These are phyloP conservation scores for Colletotrichum kahawae DNA, from an alignment of 2,329 filamentous ascomycete species.

Conservation along the genomic window DNA sequence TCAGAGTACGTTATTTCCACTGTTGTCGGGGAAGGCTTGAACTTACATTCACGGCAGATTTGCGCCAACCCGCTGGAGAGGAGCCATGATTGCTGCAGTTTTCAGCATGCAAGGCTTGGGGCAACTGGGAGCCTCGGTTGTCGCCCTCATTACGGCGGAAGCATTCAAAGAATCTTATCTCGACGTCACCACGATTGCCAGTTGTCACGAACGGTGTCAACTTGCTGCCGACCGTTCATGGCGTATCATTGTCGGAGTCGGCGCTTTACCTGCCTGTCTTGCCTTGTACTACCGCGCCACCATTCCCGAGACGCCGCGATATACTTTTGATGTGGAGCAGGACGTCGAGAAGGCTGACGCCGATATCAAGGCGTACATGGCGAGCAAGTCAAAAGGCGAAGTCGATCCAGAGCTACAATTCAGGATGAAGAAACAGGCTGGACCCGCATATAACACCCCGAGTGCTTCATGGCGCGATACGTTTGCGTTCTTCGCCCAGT, in stretches of 20 bases:
- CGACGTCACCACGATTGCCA: constrained; percentile 35
- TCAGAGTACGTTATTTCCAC: constrained; percentile 59
- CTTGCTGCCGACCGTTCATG: constrained; percentile 80
- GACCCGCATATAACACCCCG: constrained; percentile 64
- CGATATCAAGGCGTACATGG: constrained; percentile 68
- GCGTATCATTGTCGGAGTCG: constrained; percentile 81
- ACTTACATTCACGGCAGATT: constrained; percentile 53
- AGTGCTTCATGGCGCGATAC: constrained; percentile 75
- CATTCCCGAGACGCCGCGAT: constrained; percentile 83
- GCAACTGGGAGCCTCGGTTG: constrained; percentile 74
- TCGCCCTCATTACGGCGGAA: constrained; percentile 71
- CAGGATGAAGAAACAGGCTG: constrained; percentile 57
- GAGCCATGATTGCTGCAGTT: constrained; percentile 82
- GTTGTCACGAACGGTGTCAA: constrained; percentile 68
- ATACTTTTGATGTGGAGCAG: constrained; percentile 80
- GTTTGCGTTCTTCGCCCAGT: constrained; percentile 68
- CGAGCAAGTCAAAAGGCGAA: constrained; percentile 51
- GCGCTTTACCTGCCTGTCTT: constrained; percentile 76
- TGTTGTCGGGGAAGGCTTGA: background rate
- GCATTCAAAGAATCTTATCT: constrained; percentile 63
- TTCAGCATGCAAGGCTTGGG: constrained; percentile 87
- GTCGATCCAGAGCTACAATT: constrained; percentile 54
- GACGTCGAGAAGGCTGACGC: constrained; percentile 78
- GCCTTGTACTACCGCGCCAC: constrained; percentile 87
- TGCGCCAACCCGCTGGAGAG: constrained; percentile 80